phyloP scores from a whole-genome alignment of 2,329 filamentous ascomycete species.

The Scedosporium dehoogii region DNA sequence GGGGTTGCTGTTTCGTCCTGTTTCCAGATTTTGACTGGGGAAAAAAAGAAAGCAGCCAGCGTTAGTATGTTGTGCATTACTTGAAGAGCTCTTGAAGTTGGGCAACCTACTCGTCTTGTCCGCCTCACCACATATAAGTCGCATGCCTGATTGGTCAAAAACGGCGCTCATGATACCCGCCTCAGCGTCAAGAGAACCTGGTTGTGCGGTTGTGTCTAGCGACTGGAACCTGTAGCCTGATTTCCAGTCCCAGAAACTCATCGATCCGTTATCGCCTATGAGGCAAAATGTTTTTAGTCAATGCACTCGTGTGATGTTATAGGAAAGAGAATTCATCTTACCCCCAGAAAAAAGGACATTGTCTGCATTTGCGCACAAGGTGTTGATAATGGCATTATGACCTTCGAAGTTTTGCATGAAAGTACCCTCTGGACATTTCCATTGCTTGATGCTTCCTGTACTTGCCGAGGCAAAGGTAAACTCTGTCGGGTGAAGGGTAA shows the following conservation, averaged over 20 bases:
- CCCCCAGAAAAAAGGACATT: slow-evolving; percentile 89
- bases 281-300: background rate
- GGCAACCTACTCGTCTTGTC: slow-evolving; percentile 72
- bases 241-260: slow-evolving; percentile 99
- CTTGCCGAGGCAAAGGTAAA: slow-evolving; percentile 94
- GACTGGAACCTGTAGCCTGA: slow-evolving; percentile 85
- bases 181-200: slow-evolving; percentile 87
- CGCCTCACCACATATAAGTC: slow-evolving; percentile 87
- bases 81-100: background rate
- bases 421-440: slow-evolving; percentile 94
- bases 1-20: slow-evolving; percentile 83
- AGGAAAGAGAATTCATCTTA: slow-evolving; percentile 14
- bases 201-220: slow-evolving; percentile 84
- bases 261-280: slow-evolving; percentile 76
- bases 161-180: slow-evolving; percentile 90
- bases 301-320: background rate
- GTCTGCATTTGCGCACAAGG: slow-evolving; percentile 83
- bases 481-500: slow-evolving; percentile 79
- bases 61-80: slow-evolving; percentile 14
- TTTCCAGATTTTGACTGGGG: slow-evolving; percentile 84
- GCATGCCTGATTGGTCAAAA: slow-evolving; percentile 79
- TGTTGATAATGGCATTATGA: slow-evolving; percentile 94
- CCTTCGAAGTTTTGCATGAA: slow-evolving; percentile 99
- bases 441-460: slow-evolving; percentile 94
- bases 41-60: background rate